Percentiles rank a stretch among this genome's conserved stretches.
These are phyloP conservation scores for Globisporangium rhizosaccharum DNA, from an alignment of 352 stramenopile species.

Conservation along the genomic window DNA sequence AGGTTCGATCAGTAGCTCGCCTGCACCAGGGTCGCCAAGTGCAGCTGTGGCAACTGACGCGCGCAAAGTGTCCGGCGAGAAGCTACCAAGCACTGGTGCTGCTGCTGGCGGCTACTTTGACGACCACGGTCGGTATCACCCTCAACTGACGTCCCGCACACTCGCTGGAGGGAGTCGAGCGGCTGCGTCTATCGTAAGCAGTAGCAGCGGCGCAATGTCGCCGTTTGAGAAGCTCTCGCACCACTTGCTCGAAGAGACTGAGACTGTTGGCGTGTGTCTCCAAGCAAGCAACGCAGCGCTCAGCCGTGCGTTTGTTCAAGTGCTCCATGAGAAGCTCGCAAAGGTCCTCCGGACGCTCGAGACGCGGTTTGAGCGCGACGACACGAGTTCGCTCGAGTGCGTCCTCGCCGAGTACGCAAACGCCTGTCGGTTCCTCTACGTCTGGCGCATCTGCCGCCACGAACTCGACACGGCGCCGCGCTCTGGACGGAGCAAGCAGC, in stretches of 20 bases:
- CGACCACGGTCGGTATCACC: conserved; percentile 9
- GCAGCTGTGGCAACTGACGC: not conserved
- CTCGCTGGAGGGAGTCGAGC: not conserved
- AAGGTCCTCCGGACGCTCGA: conserved; percentile 35
- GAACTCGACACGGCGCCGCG: conserved; percentile 43
- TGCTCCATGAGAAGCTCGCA: conserved; percentile 53
- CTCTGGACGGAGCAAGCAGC: conserved; percentile 16
- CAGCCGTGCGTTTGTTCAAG: conserved; percentile 56
- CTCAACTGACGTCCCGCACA: not conserved
- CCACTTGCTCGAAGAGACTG: conserved; percentile 68
- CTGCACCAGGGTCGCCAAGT: not conserved
- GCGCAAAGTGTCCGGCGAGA: not conserved
- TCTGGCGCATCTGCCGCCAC: conserved; percentile 59
- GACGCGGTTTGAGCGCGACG: conserved; percentile 21
- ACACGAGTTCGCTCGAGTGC: conserved; percentile 27
- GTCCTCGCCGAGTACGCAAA: conserved; percentile 57
- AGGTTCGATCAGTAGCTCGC: conserved; percentile 4
- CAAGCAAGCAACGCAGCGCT: conserved; percentile 59
- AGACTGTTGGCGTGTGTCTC: conserved; percentile 56
- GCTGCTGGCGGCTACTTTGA: conserved; percentile 10
- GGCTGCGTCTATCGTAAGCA: not conserved
- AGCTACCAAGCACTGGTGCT: not conserved
- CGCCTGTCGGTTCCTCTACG: conserved; percentile 46
- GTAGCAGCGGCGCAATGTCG: conserved; percentile 18
- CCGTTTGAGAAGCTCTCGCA: conserved; percentile 64